phyloP scores from a whole-genome alignment of 768 basidiomycete species.

The Calocybe cyanea region DNA sequence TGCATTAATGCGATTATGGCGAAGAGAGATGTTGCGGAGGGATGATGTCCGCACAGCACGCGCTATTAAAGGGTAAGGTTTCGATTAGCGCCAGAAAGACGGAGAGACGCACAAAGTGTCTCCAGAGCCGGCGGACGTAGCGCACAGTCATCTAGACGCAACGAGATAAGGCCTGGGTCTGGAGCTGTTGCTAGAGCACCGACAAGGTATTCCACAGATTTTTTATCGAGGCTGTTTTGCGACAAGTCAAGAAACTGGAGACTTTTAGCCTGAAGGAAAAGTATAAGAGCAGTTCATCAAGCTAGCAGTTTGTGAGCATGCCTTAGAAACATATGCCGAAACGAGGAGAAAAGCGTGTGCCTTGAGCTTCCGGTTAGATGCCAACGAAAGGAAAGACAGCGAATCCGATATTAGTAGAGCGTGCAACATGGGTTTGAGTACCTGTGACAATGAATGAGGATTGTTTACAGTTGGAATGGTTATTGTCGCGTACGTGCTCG shows the following conservation, averaged over 20 bases:
- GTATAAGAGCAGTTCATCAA: not conserved
- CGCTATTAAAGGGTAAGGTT: conserved; percentile 37
- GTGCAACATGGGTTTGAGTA: conserved; percentile 86
- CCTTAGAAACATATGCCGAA: conserved; percentile 77
- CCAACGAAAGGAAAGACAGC: conserved; percentile 78
- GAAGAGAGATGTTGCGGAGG: conserved; percentile 83
- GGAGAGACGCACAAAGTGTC: conserved; percentile 60
- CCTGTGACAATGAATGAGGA: conserved; percentile 33
- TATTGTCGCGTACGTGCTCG: conserved; percentile 52
- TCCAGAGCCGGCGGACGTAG: conserved; percentile 75
- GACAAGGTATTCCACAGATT: conserved; percentile 77
- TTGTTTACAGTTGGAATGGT: not conserved
- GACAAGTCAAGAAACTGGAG: conserved; percentile 90
- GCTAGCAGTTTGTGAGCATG: conserved; percentile 19
- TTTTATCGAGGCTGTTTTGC: conserved; percentile 81
- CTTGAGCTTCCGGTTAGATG: conserved; percentile 83
- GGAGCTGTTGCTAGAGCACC: conserved; percentile 55
- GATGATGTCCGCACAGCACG: conserved; percentile 81
- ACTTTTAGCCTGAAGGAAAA: conserved; percentile 53
- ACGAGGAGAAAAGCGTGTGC: conserved; percentile 71
- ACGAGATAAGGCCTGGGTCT: conserved; percentile 61
- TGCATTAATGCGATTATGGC: conserved; percentile 81
- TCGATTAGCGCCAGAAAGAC: not conserved
- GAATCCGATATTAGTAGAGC: conserved; percentile 81
- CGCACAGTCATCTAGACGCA: conserved; percentile 87